A percentile compares a stretch with the other conserved stretches of the same genome.
Conservation (phyloP, 2,329 filamentous ascomycete genomes). For the Cytospora schulzeri region DNA sequence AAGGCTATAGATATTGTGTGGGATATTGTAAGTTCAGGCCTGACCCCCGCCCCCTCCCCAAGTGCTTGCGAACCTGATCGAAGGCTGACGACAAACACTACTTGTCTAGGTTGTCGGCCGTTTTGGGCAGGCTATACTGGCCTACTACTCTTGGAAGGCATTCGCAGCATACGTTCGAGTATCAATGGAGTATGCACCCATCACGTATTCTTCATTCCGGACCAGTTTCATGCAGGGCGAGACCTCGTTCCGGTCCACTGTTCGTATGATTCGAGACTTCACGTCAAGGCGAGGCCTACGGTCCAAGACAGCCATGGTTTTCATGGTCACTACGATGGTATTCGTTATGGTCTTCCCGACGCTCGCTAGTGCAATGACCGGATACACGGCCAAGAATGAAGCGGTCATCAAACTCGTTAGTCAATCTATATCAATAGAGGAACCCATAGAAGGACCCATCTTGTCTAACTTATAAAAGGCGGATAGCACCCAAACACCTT, state of each 20-base stretch:
- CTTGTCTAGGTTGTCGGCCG: slow-evolving; percentile 34
- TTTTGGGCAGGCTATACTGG: slow-evolving; percentile 33
- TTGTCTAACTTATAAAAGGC: neutral
- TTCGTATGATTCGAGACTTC: slow-evolving; percentile 30
- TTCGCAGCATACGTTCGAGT: slow-evolving; percentile 34
- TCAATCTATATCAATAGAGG: neutral
- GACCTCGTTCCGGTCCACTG: slow-evolving; percentile 30
- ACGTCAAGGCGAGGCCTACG: slow-evolving; percentile 25
- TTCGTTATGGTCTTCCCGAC: slow-evolving; percentile 36
- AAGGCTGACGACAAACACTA: neutral
- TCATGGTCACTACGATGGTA: slow-evolving; percentile 32
- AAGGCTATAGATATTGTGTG: slow-evolving; percentile 36
- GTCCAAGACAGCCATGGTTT: slow-evolving; percentile 31
- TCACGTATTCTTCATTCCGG: slow-evolving; percentile 36
- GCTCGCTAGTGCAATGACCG: slow-evolving; percentile 35
- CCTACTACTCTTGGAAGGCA: slow-evolving; percentile 33
- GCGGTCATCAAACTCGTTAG: slow-evolving; percentile 30
- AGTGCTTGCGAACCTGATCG: no score
- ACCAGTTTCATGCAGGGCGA: slow-evolving; percentile 31
- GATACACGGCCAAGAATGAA: slow-evolving; percentile 32
- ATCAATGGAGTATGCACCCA: slow-evolving; percentile 32
- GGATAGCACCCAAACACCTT: slow-evolving; percentile 5
- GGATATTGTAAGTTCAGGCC: slow-evolving; percentile 32
- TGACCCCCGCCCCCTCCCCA: no score
- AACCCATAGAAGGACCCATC: no score